Conservation (phyloP, 2,329 filamentous ascomycete genomes). For the Fusarium sp. region DNA sequence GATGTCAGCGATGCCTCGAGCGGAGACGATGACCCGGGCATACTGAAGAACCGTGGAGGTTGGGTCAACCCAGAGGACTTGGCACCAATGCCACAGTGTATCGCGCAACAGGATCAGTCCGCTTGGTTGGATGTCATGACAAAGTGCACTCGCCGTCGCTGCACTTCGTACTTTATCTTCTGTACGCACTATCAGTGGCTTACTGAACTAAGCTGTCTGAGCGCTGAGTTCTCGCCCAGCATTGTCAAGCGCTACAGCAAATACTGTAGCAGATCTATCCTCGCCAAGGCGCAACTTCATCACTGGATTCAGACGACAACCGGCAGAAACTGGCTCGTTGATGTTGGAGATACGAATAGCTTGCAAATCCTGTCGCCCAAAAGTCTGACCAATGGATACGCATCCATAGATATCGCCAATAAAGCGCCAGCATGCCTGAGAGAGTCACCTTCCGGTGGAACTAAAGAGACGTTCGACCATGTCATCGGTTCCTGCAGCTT, state of each 20-base stretch:
- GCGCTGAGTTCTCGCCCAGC: slow-evolving; percentile 8
- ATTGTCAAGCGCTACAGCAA: background rate
- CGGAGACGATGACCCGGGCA: background rate
- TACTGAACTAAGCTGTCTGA: slow-evolving; percentile 26
- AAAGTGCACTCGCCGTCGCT: slow-evolving; percentile 16
- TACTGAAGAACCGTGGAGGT: background rate
- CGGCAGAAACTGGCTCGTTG: slow-evolving; percentile 24
- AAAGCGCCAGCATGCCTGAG: slow-evolving; percentile 18
- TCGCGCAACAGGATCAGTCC: slow-evolving; percentile 18
- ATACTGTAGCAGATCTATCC: slow-evolving; percentile 25
- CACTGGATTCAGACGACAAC: slow-evolving; percentile 2
- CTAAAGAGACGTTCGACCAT: background rate
- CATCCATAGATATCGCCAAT: background rate
- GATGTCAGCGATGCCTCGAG: background rate
- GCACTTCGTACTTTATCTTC: slow-evolving; percentile 22
- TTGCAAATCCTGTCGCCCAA: background rate
- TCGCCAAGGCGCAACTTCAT: slow-evolving; percentile 23
- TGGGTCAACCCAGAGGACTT: slow-evolving; percentile 31
- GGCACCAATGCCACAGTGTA: slow-evolving; percentile 26
- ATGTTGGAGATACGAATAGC: slow-evolving; percentile 3
- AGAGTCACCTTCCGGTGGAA: background rate
- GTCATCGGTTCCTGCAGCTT: slow-evolving; percentile 20
- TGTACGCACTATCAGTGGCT: slow-evolving; percentile 30
- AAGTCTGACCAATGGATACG: slow-evolving; percentile 1
- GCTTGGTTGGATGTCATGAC: slow-evolving; percentile 25